phyloP scores from a whole-genome alignment of 306 rosid genomes.

The Casuarina glauca region DNA sequence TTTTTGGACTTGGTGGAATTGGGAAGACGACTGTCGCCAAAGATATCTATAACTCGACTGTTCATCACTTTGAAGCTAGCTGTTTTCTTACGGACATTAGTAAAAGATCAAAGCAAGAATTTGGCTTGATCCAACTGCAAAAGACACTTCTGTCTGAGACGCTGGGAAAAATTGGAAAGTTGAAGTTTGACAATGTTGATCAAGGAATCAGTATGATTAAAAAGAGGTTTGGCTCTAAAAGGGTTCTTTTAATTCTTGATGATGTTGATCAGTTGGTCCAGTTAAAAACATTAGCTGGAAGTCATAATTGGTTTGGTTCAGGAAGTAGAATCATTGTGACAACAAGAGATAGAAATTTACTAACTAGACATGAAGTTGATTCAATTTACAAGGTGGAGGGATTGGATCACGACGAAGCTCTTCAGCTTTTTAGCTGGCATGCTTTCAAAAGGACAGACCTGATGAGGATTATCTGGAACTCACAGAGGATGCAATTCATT shows the following conservation, averaged over 20 bases:
- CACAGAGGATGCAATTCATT: slow-evolving; percentile 1
- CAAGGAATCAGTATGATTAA: background rate
- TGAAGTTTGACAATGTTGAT: background rate
- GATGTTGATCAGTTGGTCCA: slow-evolving; percentile 27
- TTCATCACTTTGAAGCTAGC: slow-evolving; percentile 1
- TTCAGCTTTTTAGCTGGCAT: slow-evolving; percentile 28
- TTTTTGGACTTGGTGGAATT: slow-evolving; percentile 9
- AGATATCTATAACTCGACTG: background rate
- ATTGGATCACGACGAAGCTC: slow-evolving; percentile 27
- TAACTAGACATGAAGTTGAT: slow-evolving; percentile 9
- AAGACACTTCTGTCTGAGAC: slow-evolving; percentile 7
- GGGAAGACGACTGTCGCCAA: slow-evolving; percentile 23
- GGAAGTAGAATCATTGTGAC: slow-evolving; percentile 42
- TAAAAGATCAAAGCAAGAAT: slow-evolving; percentile 1
- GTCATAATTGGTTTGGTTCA: slow-evolving; percentile 32
- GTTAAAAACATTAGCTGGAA: slow-evolving; percentile 27
- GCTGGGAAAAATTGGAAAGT: background rate
- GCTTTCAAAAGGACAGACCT: slow-evolving; percentile 28
- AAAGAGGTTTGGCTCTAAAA: background rate
- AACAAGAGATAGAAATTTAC: slow-evolving; percentile 25
- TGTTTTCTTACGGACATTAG: slow-evolving; percentile 1
- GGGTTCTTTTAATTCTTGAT: slow-evolving; percentile 22
- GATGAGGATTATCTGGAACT: background rate
- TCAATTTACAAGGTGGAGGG: slow-evolving; percentile 16
- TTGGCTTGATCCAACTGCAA: slow-evolving; percentile 17